Evolutionary conservation across 345 rosid species (phyloP).

Genomic region (Geranium brycei): DNA sequence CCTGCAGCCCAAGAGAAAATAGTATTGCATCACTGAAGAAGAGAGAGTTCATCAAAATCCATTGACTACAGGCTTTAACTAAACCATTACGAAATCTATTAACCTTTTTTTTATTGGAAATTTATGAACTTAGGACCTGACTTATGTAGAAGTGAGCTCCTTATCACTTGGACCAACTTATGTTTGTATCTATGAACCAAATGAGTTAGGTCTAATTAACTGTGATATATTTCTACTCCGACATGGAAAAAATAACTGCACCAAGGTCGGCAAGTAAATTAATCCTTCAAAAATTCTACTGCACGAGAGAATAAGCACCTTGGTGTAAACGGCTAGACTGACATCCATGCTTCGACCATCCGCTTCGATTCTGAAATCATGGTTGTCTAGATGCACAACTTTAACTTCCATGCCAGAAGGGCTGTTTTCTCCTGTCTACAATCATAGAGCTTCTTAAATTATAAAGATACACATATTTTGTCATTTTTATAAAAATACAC

Average conservation of each 20-base stretch:
- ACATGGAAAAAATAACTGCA: too few relatives aligned
- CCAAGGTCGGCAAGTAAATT: not conserved
- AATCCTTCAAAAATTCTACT: not conserved
- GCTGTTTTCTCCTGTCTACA: slow-evolving; percentile 42
- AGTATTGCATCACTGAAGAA: not conserved
- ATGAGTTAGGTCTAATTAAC: too few relatives aligned
- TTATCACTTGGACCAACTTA: too few relatives aligned
- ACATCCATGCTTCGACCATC: slow-evolving; percentile 40
- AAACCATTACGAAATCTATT: too few relatives aligned
- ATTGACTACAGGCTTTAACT: too few relatives aligned
- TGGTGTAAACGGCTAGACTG: slow-evolving; percentile 44
- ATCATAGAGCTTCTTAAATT: not conserved
- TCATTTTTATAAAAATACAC: too few relatives aligned
- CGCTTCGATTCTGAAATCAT: slow-evolving; percentile 51
- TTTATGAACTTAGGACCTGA: too few relatives aligned
- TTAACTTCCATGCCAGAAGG: slow-evolving; percentile 33
- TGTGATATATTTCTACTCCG: too few relatives aligned
- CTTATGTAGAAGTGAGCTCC: too few relatives aligned
- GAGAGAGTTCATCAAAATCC: not conserved
- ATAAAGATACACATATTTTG: too few relatives aligned
- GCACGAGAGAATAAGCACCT: slow-evolving; percentile 32
- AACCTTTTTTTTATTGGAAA: too few relatives aligned
- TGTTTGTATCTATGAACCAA: too few relatives aligned
- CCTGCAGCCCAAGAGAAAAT: slow-evolving; percentile 30
- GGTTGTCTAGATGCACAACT: slow-evolving; percentile 30